Base-by-base conservation (phyloP, 2,329 filamentous ascomycete species). In the Fusarium begoniae region DNA sequence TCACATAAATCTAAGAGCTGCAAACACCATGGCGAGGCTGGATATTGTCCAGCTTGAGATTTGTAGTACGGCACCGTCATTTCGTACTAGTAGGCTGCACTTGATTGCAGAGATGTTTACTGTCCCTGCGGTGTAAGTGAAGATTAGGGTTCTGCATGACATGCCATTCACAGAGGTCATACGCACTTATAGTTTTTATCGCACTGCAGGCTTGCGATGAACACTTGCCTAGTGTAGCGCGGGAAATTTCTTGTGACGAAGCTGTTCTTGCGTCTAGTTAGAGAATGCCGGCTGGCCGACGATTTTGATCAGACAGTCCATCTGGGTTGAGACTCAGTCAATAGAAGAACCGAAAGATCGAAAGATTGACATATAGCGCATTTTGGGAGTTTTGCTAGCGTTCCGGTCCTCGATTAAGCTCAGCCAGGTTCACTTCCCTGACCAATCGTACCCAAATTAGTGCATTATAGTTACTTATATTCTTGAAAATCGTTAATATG, bases 311-410 rank as follows among this genome's bases (percentile, higher is more conserved):
- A 35, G 9, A 12, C 18, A 51, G 2, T 30, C 3, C 14, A 35
- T 35, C 7, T 35, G 1, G 2, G 7, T 32, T 32, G 6, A 32
- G 13, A 1, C 6, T 32, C 13, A 1, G 32, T 6, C 13, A 32
- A 32, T 32, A 32, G 32, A 32, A 14, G 32, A 14, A 30, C 28
- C 13, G 20, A 11, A 30, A 11, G 45, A 17, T n/a, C 6, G 12
- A 3, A 10, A 10, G 2, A 22, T 15, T 14, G 12, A 40, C 22
- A 24, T 48, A 50, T 24, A 7, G 11, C 43, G 2, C 43, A 17
- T 18, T 30, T 6, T 14, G 24, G 56, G 18, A 59, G 41, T 17
- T 6, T n/a, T 24, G 15, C 5, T 11, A n/a, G 41, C 15, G 41
- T 0, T 32, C 32, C 32, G 32, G 13, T 8, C 2, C 32, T 30